These are phyloP conservation scores for Sporothrix brunneoviolacea DNA, from an alignment of 2,329 filamentous ascomycete genomes.

Conservation along the genomic window DNA sequence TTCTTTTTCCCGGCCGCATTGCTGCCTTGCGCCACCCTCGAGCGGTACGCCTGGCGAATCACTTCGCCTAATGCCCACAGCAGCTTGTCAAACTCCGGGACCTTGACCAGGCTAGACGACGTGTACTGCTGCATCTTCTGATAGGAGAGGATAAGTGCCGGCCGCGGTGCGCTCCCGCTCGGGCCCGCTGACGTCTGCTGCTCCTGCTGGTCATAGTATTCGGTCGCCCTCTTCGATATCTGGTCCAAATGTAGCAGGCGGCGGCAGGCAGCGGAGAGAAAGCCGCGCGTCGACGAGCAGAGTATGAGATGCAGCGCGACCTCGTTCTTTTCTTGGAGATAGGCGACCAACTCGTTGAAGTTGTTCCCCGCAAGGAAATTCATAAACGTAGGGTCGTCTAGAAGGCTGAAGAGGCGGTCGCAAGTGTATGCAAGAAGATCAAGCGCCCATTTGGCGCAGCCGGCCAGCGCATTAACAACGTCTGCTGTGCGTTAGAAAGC, in stretches of 20 bases:
- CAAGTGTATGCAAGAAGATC: slow-evolving; percentile 60
- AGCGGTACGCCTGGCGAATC: slow-evolving; percentile 45
- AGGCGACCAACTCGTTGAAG: slow-evolving; percentile 42
- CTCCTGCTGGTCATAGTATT: slow-evolving; percentile 40
- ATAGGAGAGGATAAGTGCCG: slow-evolving; percentile 50
- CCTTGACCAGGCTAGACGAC: slow-evolving; percentile 47
- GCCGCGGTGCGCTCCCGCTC: slow-evolving; percentile 27
- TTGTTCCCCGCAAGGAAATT: slow-evolving; percentile 38
- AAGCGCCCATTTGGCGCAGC: slow-evolving; percentile 71
- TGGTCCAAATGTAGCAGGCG: slow-evolving; percentile 52
- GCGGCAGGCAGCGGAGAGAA: slow-evolving; percentile 62
- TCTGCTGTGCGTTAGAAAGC: slow-evolving; percentile 42
- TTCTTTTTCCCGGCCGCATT: slow-evolving; percentile 37
- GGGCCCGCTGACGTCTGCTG: slow-evolving; percentile 22
- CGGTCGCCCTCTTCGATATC: slow-evolving; percentile 42
- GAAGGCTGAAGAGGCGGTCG: slow-evolving; percentile 52
- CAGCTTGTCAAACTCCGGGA: slow-evolving; percentile 56
- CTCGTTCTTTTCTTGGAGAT: slow-evolving; percentile 49
- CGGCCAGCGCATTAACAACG: slow-evolving; percentile 63
- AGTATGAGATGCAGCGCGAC: slow-evolving; percentile 59
- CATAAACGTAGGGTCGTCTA: slow-evolving; percentile 46
- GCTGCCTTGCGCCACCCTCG: slow-evolving; percentile 21
- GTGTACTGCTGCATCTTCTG: slow-evolving; percentile 46
- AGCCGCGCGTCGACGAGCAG: slow-evolving; percentile 65
- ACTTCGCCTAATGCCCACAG: slow-evolving; percentile 43